Percentiles rank a stretch among this genome's conserved stretches.
phyloP scores from a whole-genome alignment of 1,139 yeast species.

The Hanseniaspora gamundiae region DNA sequence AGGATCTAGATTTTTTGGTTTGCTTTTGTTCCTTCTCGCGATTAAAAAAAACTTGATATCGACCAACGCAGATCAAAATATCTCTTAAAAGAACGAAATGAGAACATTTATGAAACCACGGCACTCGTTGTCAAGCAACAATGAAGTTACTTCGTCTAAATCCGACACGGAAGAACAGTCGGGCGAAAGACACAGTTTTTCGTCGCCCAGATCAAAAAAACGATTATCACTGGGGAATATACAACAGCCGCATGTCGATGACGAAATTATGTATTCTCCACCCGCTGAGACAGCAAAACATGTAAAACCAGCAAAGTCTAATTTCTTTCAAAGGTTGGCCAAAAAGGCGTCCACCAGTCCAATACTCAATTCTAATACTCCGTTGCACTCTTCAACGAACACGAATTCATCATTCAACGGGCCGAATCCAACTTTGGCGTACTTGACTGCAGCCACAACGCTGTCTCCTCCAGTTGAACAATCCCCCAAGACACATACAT shows the following conservation, averaged over 20 bases:
- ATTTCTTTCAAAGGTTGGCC: not conserved
- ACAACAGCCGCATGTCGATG: not conserved
- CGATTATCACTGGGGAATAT: not conserved
- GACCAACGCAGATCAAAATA: too few species aligned
- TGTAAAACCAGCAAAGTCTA: not conserved
- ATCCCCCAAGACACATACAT: not conserved
- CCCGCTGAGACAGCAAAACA: not conserved
- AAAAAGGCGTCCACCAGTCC: constrained; percentile 1
- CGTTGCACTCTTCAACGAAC: not conserved
- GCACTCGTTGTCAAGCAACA: not conserved
- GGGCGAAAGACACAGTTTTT: not conserved
- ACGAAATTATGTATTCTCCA: not conserved
- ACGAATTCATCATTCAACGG: too few species aligned
- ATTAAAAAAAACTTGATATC: too few species aligned
- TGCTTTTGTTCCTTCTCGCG: too few species aligned
- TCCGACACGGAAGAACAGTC: not conserved
- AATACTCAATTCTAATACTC: not conserved
- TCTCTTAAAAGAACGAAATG: too few species aligned
- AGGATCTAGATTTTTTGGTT: too few species aligned
- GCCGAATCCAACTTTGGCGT: not conserved
- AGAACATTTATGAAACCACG: not conserved
- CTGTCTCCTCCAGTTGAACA: not conserved
- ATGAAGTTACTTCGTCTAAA: not conserved
- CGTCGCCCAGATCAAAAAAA: not conserved
- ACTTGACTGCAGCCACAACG: not conserved